Evolutionary conservation across 164 flowering plant species (phyloP).

Genomic region (Protea cynaroides): DNA sequence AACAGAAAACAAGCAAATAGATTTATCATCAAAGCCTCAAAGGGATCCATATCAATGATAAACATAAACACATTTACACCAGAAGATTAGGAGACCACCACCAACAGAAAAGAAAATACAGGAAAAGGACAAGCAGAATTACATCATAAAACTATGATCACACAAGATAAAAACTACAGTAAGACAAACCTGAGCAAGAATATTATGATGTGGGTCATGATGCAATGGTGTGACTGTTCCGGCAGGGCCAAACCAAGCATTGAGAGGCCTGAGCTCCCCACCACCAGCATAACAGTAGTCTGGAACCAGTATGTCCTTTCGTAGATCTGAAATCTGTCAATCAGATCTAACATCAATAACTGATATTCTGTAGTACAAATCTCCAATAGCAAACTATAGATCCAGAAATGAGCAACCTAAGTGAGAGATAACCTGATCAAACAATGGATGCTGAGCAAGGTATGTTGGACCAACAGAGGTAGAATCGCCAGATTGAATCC

Average conservation of each 20-base stretch:
- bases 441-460: conserved; percentile 95
- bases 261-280: conserved; percentile 79
- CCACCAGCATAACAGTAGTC: conserved; percentile 91
- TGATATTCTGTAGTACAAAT: neutral
- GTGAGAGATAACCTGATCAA: conserved; percentile 64
- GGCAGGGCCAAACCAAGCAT: conserved; percentile 99
- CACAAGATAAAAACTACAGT: neutral
- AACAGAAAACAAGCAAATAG: no score
- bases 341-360: conserved; percentile 2
- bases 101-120: neutral
- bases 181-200: conserved; percentile 81
- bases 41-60: neutral
- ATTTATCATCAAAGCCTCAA: neutral
- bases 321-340: conserved; percentile 68
- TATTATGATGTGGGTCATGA: conserved; percentile 98
- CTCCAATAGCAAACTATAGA: neutral
- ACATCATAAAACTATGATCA: neutral
- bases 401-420: neutral
- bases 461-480: conserved; percentile 34
- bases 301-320: conserved; percentile 75
- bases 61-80: neutral
- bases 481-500: conserved; percentile 26
- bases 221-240: conserved; percentile 97
- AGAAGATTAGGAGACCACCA: no score
- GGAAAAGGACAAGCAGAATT: neutral